phyloP scores from a whole-genome alignment of 805 yeast species.

The Sugiyamaella lignohabitans region DNA sequence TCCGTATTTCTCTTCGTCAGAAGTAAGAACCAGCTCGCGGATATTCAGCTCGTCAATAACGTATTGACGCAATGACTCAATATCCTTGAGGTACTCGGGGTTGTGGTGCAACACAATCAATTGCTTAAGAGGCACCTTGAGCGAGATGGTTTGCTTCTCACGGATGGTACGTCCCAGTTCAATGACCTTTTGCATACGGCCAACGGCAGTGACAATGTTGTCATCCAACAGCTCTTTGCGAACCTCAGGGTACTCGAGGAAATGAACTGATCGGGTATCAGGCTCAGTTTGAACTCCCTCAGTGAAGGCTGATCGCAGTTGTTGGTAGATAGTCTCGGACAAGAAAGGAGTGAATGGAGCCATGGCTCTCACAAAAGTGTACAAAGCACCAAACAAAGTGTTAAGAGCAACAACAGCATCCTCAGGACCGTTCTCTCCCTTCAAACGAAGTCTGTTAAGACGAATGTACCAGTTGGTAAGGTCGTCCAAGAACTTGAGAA shows the following conservation, averaged over 20 bases:
- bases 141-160: slow-evolving; percentile 88
- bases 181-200: slow-evolving; percentile 94
- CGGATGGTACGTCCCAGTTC: slow-evolving; percentile 95
- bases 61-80: slow-evolving; percentile 69
- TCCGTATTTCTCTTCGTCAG: slow-evolving; percentile 86
- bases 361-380: slow-evolving; percentile 88
- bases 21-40: slow-evolving; percentile 77
- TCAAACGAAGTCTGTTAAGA: slow-evolving; percentile 94
- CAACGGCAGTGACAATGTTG: slow-evolving; percentile 77
- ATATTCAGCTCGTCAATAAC: slow-evolving; percentile 88
- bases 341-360: slow-evolving; percentile 98
- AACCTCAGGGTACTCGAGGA: slow-evolving; percentile 81
- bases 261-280: slow-evolving; percentile 84
- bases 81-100: slow-evolving; percentile 62
- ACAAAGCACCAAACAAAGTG: slow-evolving; percentile 83
- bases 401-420: slow-evolving; percentile 86
- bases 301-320: slow-evolving; percentile 47
- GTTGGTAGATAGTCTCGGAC: slow-evolving; percentile 81
- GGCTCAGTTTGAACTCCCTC: slow-evolving; percentile 39
- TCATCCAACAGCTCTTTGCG: slow-evolving; percentile 76
- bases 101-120: slow-evolving; percentile 83
- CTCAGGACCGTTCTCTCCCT: slow-evolving; percentile 83
- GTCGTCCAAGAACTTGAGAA: slow-evolving; percentile 82
- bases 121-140: slow-evolving; percentile 89
- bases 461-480: slow-evolving; percentile 99